Conservation (phyloP, 495 filamentous ascomycete species). For the Podospora australis region DNA sequence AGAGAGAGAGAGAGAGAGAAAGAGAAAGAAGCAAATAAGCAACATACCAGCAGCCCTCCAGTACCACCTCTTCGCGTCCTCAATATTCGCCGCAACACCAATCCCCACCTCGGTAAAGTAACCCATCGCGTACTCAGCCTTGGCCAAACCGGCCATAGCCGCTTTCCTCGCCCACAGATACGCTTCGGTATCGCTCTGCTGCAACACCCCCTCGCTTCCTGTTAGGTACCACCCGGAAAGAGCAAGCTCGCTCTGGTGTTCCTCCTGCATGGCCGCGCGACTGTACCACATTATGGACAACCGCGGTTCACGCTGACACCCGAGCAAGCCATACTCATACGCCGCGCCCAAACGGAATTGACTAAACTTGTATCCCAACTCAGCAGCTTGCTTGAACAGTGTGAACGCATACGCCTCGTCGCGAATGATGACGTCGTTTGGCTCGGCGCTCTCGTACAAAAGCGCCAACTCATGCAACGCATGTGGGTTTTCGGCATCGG, state of each 20-base stretch:
- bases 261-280: slow-evolving; percentile 82
- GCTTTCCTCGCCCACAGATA: slow-evolving; percentile 97
- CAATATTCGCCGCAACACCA: slow-evolving; percentile 74
- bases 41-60: slow-evolving; percentile 92
- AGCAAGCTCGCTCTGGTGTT: slow-evolving; percentile 89
- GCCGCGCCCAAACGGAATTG: slow-evolving; percentile 84
- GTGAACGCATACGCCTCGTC: slow-evolving; percentile 73
- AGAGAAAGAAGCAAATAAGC: slow-evolving; percentile 5
- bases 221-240: slow-evolving; percentile 96
- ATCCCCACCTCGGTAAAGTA: slow-evolving; percentile 97
- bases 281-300: slow-evolving; percentile 90
- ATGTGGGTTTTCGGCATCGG: slow-evolving; percentile 86
- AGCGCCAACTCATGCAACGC: slow-evolving; percentile 88
- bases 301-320: slow-evolving; percentile 72
- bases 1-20: no score
- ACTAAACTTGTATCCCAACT: slow-evolving; percentile 88
- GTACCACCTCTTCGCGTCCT: slow-evolving; percentile 98
- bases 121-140: slow-evolving; percentile 96
- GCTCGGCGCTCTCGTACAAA: slow-evolving; percentile 67
- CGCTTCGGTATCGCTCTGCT: slow-evolving; percentile 91
- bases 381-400: slow-evolving; percentile 81
- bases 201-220: slow-evolving; percentile 76
- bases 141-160: slow-evolving; percentile 72
- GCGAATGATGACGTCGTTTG: slow-evolving; percentile 63
- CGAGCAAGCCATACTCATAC: slow-evolving; percentile 84